Evolutionary conservation across 768 basidiomycete genomes (phyloP).

Genomic region (Lentinula aciculospora): DNA sequence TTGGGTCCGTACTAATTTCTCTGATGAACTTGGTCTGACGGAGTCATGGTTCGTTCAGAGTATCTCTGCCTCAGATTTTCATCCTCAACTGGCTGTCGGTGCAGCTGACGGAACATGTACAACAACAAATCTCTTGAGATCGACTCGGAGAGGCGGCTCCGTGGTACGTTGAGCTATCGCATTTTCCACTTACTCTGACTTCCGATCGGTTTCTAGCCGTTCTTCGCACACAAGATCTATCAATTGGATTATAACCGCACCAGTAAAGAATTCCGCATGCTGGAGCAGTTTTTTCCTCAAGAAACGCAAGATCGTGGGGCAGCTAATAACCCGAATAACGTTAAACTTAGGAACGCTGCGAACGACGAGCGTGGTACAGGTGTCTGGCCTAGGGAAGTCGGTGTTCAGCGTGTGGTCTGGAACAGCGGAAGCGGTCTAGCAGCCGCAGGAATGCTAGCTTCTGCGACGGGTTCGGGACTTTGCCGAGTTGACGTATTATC

Average conservation of each 20-base stretch:
- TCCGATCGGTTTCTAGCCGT: conserved; percentile 42
- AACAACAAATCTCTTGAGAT: conserved; percentile 67
- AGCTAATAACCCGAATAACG: conserved; percentile 25
- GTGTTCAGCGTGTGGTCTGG: conserved; percentile 78
- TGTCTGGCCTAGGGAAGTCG: conserved; percentile 77
- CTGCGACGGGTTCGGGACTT: conserved; percentile 78
- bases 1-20: conserved; percentile 53
- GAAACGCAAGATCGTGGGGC: conserved; percentile 45
- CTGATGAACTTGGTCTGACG: background rate
- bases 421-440: conserved; percentile 36
- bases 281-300: conserved; percentile 82
- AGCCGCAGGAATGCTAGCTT: conserved; percentile 27
- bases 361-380: conserved; percentile 40
- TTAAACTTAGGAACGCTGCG: conserved; percentile 25
- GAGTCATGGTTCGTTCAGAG: conserved; percentile 37
- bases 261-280: conserved; percentile 73
- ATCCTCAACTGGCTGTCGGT: conserved; percentile 79
- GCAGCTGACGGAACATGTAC: conserved; percentile 79
- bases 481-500: conserved; percentile 78
- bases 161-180: conserved; percentile 43
- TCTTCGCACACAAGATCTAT: conserved; percentile 74
- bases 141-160: conserved; percentile 63
- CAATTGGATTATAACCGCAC: conserved; percentile 84
- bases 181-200: background rate
- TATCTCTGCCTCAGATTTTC: conserved; percentile 74